Conservation (phyloP, 371 early-diverging fungal species). For the Zancudomyces culisetae region DNA sequence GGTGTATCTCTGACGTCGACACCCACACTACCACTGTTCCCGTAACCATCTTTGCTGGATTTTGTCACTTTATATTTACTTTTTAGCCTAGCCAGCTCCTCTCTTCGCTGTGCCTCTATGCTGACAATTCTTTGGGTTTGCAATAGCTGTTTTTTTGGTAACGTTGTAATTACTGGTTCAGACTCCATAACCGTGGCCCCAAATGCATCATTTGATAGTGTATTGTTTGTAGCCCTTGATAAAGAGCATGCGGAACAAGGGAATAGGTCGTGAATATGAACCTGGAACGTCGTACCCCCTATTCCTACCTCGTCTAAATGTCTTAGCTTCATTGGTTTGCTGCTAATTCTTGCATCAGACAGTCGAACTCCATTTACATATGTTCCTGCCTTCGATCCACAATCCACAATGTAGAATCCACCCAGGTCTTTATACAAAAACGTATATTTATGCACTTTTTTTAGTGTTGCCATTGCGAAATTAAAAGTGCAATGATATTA, state of each 20-base stretch:
- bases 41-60: neutral
- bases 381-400: conserved; percentile 3
- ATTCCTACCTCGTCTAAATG: conserved; percentile 2
- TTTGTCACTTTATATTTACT: conserved; percentile 2
- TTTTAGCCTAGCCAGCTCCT: conserved; percentile 2
- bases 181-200: neutral
- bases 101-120: neutral
- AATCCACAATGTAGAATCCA: conserved; percentile 5
- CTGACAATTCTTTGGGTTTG: neutral
- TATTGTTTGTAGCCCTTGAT: neutral
- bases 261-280: conserved; percentile 3
- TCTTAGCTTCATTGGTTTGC: neutral
- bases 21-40: neutral
- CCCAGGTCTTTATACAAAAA: neutral
- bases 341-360: conserved; percentile 1
- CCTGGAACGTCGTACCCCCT: neutral
- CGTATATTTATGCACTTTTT: too few relatives aligned
- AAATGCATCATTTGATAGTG: too few relatives aligned
- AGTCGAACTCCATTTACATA: conserved; percentile 1
- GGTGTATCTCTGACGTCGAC: too few relatives aligned
- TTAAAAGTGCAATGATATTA: too few relatives aligned
- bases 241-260: conserved; percentile 4
- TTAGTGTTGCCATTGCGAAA: too few relatives aligned
- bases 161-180: neutral
- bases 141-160: neutral